Base-by-base conservation (phyloP, 768 basidiomycete species). In the Amanita muscaria region DNA sequence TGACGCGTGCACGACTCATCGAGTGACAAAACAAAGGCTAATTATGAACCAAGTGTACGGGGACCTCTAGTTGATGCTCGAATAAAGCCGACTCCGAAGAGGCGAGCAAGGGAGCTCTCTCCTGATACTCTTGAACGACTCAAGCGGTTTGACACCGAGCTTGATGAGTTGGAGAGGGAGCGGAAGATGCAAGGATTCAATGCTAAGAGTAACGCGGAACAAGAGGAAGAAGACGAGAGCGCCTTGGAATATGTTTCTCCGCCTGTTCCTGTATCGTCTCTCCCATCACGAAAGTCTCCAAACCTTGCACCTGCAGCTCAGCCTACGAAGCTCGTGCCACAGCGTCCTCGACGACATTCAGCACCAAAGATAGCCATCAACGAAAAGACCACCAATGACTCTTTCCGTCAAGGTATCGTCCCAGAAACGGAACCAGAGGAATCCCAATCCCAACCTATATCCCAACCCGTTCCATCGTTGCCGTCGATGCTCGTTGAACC, bases 21-120 rank as follows among this genome's bases (percentile, higher is more conserved):
- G 56, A 51, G 15, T 46, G 46, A 43, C 38, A 52, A 1, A 54
- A 53, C 38, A 51, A 5, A 55, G 39, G 37, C 37, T 30, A 29
- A 40, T 3, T 15, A 35, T 14, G 29, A 25, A 18, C 33, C 19
- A n/a, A 39, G 46, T 15, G 25, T 18, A 6, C 18, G 15, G 14
- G 19, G n/a, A n/a, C n/a, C 34, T 6, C 12, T 15, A 12, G 15
- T 5, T 7, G 16, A 5, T 8, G 34, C 18, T 18, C 34, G 34
- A 40, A n/a, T 41, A 12, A 24, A 24, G 4, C n/a, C 14, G 30
- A 6, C 27, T 12, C 27, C 9, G 33, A 25, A 18, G 7, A 5
- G 10, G 11, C 34, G n/a, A 44, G 14, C 21, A 39, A 39, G 38
- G 21, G 34, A 3, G 15, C 19, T 46, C 18, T 25, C 44, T 8